Base-by-base conservation (phyloP, 768 basidiomycete species). In the Tylopilus rubrobrunneus region DNA sequence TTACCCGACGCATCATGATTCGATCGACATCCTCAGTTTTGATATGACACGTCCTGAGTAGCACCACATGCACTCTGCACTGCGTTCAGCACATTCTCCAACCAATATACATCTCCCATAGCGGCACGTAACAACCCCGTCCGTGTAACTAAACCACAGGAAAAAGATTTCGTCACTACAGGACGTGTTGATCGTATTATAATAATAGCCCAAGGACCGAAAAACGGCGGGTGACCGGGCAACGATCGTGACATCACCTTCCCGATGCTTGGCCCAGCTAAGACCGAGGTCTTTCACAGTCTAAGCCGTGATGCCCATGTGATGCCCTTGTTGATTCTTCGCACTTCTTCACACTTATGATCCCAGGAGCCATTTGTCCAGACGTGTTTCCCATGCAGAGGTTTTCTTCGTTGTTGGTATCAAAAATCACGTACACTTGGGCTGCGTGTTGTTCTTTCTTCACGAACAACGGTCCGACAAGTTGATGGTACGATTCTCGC, bases 341-440 rank as follows among this genome's bases (percentile, higher is more conserved):
- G 43, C 48, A 51, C 45, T 51, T 44, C 36, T 52, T 43, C 42
- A 58, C 49, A 45, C 54, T 51, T 50, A 34, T 25, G 51, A 28
- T 43, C 40, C 55, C 53, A 56, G 51, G 48, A 57, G 39, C 40
- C 21, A 29, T 40, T 43, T 43, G 10, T 15, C 28, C 33, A 27
- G 19, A 3, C 37, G 41, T 17, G 12, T 56, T 71, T 71, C 69
- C 60, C 65, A 66, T 54, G 65, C 65, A 48, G 44, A 33, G 39
- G 23, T 41, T 39, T 45, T 66, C 58, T 49, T 45, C 39, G 48
- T 51, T 45, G 45, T 46, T 56, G 51, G 58, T 56, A 31, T 31
- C 31, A 31, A 31, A 29, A 31, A 31, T 31, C 31, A 59, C 66
- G 66, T 69, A 70, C 58, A 55, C 33, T 34, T 15, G 34, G 34